Percentiles rank a stretch among this genome's conserved stretches.
Conservation (phyloP, 2,329 filamentous ascomycete species). For the Curvularia verruculosa region DNA sequence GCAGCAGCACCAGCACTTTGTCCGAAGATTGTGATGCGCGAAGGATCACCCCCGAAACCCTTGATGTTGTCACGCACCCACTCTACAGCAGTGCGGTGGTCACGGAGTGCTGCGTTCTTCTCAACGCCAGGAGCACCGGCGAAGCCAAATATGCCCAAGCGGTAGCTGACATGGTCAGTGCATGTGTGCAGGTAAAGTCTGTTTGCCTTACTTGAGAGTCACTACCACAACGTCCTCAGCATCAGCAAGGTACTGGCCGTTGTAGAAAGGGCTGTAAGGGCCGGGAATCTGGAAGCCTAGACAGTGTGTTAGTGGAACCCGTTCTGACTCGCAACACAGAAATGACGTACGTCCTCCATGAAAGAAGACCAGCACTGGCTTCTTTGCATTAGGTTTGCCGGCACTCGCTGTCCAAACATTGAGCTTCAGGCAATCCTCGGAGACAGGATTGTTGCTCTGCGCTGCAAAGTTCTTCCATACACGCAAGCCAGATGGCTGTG, state of each 20-base stretch:
- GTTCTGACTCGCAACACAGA: background rate
- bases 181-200: background rate
- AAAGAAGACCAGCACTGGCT: constrained; percentile 38
- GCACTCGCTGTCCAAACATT: constrained; percentile 38
- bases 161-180: constrained; percentile 33
- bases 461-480: constrained; percentile 39
- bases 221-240: constrained; percentile 40
- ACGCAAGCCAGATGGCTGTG: constrained; percentile 29
- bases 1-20: constrained; percentile 49
- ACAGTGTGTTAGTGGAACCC: constrained; percentile 5
- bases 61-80: constrained; percentile 52
- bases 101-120: constrained; percentile 47
- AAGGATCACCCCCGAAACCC: constrained; percentile 50
- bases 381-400: constrained; percentile 23
- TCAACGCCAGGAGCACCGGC: constrained; percentile 44
- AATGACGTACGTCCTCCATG: constrained; percentile 36
- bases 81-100: constrained; percentile 41
- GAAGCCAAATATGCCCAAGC: constrained; percentile 50
- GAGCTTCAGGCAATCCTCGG: constrained; percentile 40
- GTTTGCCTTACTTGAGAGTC: constrained; percentile 30
- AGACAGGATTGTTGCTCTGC: constrained; percentile 29
- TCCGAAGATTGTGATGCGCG: constrained; percentile 49
- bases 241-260: constrained; percentile 36
- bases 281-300: constrained; percentile 34
- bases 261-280: constrained; percentile 35